Base-by-base conservation (phyloP, 305 asterid species). In the Fraxinus platypoda region DNA sequence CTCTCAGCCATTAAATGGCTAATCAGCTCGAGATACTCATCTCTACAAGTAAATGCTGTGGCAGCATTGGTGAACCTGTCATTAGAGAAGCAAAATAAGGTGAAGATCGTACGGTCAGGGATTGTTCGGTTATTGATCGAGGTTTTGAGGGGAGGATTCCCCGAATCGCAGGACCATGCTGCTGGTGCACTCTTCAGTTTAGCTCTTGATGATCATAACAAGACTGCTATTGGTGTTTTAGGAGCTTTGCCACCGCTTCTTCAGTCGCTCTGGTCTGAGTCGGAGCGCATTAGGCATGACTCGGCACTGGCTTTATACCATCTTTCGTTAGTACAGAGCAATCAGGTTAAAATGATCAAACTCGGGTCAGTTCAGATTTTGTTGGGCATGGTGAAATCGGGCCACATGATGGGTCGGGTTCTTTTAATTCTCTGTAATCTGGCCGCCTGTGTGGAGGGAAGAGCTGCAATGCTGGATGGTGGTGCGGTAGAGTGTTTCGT, bases 151-250 rank as follows among this genome's bases (percentile, higher is more conserved):
- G 88, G 89, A 23, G 98, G 98, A 38, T 86, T 81, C 79, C 81
- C 87, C 0, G 99, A 95, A 30, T 85, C 98, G 70, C 95, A 85
- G 84, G 98, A 95, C 78, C 98, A 95, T n/a, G 97, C 97, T 0
- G 99, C 97, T 8, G 97, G 98, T 2, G 99, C 93, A 1, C 86
- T 95, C 77, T 95, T 95, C 87, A 94, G 99, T 59, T 79, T 95
- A 68, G 95, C 99, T 0, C 90, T 93, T 2, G 98, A 94, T 37
- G 92, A 92, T 81, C 93, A 90, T 84, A 95, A 94, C 86, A 94
- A 92, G 81, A 93, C 95, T 0, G 99, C 99, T 0, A 88, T 95
- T 31, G 98, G 99, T 1, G 99, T 94, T 0, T 75, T 95, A n/a
- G 99, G 99, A 35, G 98, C 94, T 3, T 75, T 95, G 84, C 91